Conservation (phyloP, 495 filamentous ascomycete genomes). For the Talaromyces stipitatus region DNA sequence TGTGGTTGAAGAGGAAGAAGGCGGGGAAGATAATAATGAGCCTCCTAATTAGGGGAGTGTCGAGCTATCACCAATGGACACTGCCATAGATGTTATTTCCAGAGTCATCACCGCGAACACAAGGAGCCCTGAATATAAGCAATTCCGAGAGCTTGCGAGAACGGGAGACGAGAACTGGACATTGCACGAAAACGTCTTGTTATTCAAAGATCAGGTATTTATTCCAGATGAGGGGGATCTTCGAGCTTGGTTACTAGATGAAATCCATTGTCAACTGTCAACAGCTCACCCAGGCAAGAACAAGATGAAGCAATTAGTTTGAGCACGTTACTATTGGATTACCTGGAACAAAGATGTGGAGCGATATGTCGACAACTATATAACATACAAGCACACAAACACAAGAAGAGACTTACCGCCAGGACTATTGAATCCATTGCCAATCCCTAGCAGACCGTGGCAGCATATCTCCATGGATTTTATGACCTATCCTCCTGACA, state of each 20-base stretch:
- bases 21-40: too few relatives aligned
- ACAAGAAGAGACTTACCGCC: conserved; percentile 3
- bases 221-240: background rate
- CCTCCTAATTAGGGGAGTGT: background rate
- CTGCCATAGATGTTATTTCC: background rate
- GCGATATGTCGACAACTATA: background rate
- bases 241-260: background rate
- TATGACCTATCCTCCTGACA: background rate
- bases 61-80: background rate
- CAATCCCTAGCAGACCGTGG: conserved; percentile 11
- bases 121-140: background rate
- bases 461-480: conserved; percentile 16
- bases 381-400: background rate
- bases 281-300: background rate
- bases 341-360: background rate
- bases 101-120: background rate
- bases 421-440: conserved; percentile 13
- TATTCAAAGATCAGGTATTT: background rate
- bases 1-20: too few relatives aligned
- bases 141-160: background rate
- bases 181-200: background rate
- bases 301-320: background rate
- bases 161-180: background rate
- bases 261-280: conserved; percentile 3
- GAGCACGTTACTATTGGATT: background rate